These are phyloP conservation scores for Termitomyces sp. DNA, from an alignment of 768 basidiomycete genomes.

Conservation along the genomic window DNA sequence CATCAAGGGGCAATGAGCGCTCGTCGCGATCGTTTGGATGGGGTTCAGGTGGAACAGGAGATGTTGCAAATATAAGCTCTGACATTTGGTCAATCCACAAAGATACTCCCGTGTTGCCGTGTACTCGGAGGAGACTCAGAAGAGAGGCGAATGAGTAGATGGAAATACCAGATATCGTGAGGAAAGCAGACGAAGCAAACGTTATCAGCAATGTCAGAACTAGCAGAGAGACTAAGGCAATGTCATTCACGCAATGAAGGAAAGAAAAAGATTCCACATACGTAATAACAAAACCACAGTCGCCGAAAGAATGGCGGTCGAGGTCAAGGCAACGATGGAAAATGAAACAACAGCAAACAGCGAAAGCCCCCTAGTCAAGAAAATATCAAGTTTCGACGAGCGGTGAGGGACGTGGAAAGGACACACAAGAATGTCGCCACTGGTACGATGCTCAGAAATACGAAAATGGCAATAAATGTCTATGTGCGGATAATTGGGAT, in stretches of 20 bases:
- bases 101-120: constrained; percentile 25
- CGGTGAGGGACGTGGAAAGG: not conserved
- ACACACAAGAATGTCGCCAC: constrained; percentile 36
- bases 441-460: constrained; percentile 30
- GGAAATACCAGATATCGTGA: constrained; percentile 24
- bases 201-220: constrained; percentile 27
- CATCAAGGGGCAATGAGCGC: not conserved
- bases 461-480: constrained; percentile 39
- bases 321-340: constrained; percentile 30
- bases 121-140: constrained; percentile 26
- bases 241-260: not conserved
- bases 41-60: not conserved
- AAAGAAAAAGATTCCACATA: constrained; percentile 14
- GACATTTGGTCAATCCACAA: constrained; percentile 23
- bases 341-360: constrained; percentile 30
- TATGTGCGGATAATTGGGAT: constrained; percentile 13
- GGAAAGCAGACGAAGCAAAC: constrained; percentile 28
- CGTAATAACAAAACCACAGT: constrained; percentile 26
- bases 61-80: constrained; percentile 5
- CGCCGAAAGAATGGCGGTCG: constrained; percentile 26
- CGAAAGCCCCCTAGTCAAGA: constrained; percentile 19
- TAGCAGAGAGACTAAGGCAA: constrained; percentile 28
- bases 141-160: constrained; percentile 31
- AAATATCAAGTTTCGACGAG: not conserved
- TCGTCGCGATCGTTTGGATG: not conserved